Percentiles rank a stretch among this genome's conserved stretches.
Evolutionary conservation across 208 protist species (phyloP).

Genomic region (Novymonas esmeraldas): DNA sequence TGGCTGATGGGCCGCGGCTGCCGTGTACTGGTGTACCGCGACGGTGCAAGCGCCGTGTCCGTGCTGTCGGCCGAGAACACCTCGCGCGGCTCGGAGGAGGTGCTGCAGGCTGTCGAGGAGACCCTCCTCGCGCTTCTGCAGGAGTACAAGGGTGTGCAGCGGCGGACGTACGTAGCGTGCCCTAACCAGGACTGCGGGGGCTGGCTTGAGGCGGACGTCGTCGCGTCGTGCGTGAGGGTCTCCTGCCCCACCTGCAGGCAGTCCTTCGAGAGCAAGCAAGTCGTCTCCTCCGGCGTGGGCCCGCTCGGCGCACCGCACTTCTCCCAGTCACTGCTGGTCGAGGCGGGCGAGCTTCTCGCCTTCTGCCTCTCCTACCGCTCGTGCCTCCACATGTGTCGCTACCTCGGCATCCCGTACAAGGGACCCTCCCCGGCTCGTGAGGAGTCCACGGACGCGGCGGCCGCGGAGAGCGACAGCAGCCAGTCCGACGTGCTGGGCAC

Average conservation of each 20-base stretch:
- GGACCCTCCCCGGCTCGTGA: slow-evolving; percentile 24
- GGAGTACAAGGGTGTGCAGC: slow-evolving; percentile 77
- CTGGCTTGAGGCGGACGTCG: slow-evolving; percentile 58
- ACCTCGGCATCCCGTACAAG: slow-evolving; percentile 64
- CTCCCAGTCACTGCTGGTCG: slow-evolving; percentile 47
- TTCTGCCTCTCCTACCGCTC: slow-evolving; percentile 54
- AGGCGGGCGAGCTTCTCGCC: slow-evolving; percentile 63
- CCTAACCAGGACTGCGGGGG: slow-evolving; percentile 65
- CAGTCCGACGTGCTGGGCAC: slow-evolving; percentile 18
- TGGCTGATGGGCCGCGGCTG: slow-evolving; percentile 71
- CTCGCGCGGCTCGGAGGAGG: slow-evolving; percentile 49
- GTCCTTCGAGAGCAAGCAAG: slow-evolving; percentile 49
- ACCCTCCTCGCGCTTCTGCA: slow-evolving; percentile 50
- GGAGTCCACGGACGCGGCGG: slow-evolving; percentile 16
- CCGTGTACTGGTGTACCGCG: slow-evolving; percentile 78
- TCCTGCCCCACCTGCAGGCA: slow-evolving; percentile 61
- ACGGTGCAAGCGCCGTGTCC: slow-evolving; percentile 56
- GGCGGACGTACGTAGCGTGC: slow-evolving; percentile 61
- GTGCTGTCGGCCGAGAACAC: slow-evolving; percentile 64
- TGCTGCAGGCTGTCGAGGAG: slow-evolving; percentile 68
- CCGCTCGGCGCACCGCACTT: slow-evolving; percentile 38
- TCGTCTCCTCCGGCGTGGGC: slow-evolving; percentile 42
- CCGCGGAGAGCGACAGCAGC: slow-evolving; percentile 16
- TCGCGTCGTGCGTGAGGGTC: slow-evolving; percentile 45
- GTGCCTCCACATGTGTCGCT: slow-evolving; percentile 62